These are phyloP conservation scores for Fennellomyces sp. DNA, from an alignment of 371 early-diverging fungal species.

Conservation along the genomic window DNA sequence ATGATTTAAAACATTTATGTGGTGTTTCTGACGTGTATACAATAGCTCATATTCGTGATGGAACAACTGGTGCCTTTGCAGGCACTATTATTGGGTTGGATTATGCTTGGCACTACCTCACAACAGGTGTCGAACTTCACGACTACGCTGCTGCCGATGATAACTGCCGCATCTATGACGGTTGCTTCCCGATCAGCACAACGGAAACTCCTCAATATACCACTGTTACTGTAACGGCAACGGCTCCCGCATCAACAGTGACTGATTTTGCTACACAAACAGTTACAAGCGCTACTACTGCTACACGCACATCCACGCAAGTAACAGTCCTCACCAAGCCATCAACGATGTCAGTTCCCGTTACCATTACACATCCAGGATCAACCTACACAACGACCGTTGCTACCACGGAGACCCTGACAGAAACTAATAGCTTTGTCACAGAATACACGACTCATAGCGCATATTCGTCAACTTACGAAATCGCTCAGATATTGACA, in stretches of 20 bases:
- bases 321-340: no score
- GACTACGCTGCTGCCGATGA: slow-evolving; percentile 15
- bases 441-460: no score
- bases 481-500: no score
- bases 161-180: slow-evolving; percentile 6
- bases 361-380: no score
- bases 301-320: not conserved
- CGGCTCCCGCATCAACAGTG: not conserved
- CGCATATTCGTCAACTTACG: no score
- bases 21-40: not conserved
- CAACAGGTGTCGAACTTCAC: slow-evolving; percentile 17
- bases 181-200: slow-evolving; percentile 16
- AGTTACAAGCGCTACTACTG: not conserved
- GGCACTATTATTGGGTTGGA: slow-evolving; percentile 18
- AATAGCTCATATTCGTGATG: slow-evolving; percentile 19
- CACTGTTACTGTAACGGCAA: not conserved
- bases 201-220: not conserved
- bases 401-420: not conserved
- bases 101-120: slow-evolving; percentile 12
- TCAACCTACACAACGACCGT: not conserved
- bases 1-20: not conserved
- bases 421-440: not conserved
- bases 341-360: no score
- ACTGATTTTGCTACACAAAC: not conserved
- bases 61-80: slow-evolving; percentile 24